Evolutionary conservation across 345 rosid genomes (phyloP).

Genomic region (Eucalyptus caleyi): DNA sequence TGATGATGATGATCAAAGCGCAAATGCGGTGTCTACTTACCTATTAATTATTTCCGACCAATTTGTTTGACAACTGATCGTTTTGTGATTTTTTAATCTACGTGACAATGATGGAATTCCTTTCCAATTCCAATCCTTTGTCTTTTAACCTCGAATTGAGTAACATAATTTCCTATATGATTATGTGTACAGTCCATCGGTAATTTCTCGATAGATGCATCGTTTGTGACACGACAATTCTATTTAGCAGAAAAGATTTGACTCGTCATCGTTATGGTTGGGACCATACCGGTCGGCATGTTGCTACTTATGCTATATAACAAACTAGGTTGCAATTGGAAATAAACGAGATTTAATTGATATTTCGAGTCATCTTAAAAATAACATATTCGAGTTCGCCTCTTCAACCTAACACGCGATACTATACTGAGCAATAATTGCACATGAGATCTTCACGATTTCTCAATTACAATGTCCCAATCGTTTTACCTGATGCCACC

Average conservation of each 20-base stretch:
- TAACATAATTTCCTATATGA: background rate
- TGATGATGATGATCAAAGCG: background rate
- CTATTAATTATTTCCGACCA: background rate
- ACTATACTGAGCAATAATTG: background rate
- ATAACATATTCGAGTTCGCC: background rate
- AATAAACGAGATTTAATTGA: background rate
- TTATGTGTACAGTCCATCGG: background rate
- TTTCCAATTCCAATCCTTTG: background rate
- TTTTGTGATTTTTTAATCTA: background rate
- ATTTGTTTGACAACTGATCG: background rate
- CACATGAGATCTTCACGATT: background rate
- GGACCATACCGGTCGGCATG: background rate
- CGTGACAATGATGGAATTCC: background rate
- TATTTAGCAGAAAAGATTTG: background rate
- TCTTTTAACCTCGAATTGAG: background rate
- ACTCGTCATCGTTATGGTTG: background rate
- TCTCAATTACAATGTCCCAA: background rate
- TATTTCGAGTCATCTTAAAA: background rate
- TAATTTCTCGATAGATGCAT: background rate
- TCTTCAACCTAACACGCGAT: background rate
- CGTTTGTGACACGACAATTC: background rate
- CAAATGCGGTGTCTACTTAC: background rate
- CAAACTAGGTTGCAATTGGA: background rate
- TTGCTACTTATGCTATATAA: background rate
- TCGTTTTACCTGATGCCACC: background rate